Evolutionary conservation across 768 basidiomycete species (phyloP).

Genomic region (Pulveroboletus ravenelii): DNA sequence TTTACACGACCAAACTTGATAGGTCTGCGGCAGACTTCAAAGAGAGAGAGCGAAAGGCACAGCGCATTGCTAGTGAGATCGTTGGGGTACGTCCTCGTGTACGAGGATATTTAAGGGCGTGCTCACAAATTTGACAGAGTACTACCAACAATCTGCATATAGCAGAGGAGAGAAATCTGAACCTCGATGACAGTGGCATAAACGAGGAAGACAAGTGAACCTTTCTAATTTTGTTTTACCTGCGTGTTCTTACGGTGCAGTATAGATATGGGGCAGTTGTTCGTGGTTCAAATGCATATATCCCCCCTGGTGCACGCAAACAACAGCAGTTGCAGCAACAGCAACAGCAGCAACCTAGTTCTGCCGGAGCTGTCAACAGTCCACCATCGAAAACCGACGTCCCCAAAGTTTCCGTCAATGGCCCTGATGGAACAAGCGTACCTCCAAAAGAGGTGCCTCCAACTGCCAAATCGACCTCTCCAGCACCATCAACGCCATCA

Average conservation of each 20-base stretch:
- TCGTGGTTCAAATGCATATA: conserved; percentile 83
- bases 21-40: conserved; percentile 79
- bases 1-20: conserved; percentile 93
- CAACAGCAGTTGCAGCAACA: conserved; percentile 30
- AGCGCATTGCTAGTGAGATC: conserved; percentile 88
- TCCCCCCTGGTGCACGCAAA: conserved; percentile 87
- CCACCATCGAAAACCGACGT: conserved; percentile 41
- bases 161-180: conserved; percentile 76
- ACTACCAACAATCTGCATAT: conserved; percentile 75
- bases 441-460: conserved; percentile 39
- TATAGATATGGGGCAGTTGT: conserved; percentile 88
- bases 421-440: conserved; percentile 62
- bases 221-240: conserved; percentile 10
- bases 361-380: conserved; percentile 25
- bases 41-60: conserved; percentile 84
- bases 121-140: conserved; percentile 39
- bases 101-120: conserved; percentile 1
- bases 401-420: conserved; percentile 73
- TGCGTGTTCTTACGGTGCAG: conserved; percentile 18
- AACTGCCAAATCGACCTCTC: conserved; percentile 61
- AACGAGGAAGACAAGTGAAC: conserved; percentile 97
- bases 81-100: conserved; percentile 54
- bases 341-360: conserved; percentile 15
- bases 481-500: conserved; percentile 44
- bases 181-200: conserved; percentile 61